These are phyloP conservation scores for Melanomma pulvis-pyrius DNA, from an alignment of 495 filamentous ascomycete genomes.

Conservation along the genomic window DNA sequence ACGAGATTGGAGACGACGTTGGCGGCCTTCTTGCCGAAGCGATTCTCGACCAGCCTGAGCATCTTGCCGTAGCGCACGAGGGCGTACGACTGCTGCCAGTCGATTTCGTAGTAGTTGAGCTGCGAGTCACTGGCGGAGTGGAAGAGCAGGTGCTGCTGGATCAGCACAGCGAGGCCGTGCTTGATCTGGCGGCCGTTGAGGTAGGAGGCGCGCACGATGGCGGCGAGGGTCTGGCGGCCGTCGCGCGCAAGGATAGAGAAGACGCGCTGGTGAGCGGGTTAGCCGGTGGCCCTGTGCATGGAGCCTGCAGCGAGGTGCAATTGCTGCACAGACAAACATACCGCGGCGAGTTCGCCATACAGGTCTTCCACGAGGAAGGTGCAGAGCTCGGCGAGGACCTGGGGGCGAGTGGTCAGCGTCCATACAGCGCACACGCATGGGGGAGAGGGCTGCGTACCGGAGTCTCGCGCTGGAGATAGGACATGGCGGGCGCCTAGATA, in stretches of 20 bases:
- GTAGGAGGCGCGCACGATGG: constrained; percentile 66
- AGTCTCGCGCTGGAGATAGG: constrained; percentile 27
- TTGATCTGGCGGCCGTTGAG: constrained; percentile 70
- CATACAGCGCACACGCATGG: constrained; percentile 17
- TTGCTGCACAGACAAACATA: constrained; percentile 55
- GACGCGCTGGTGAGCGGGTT: constrained; percentile 48
- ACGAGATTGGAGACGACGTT: constrained; percentile 74
- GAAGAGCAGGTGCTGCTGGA: constrained; percentile 84
- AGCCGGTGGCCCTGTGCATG: constrained; percentile 1
- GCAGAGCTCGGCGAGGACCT: constrained; percentile 72
- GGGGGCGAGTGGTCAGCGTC: constrained; percentile 17
- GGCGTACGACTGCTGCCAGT: constrained; percentile 72
- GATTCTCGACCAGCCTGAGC: constrained; percentile 69
- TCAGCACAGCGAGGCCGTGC: constrained; percentile 77
- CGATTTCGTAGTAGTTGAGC: constrained; percentile 77
- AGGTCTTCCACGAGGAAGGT: constrained; percentile 83
- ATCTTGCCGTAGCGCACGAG: constrained; percentile 81
- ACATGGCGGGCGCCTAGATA: constrained; percentile 20
- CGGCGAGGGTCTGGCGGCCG: constrained; percentile 73
- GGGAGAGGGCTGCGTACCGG: constrained; percentile 10
- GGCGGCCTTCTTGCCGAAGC: constrained; percentile 70
- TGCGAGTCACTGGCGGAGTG: constrained; percentile 69
- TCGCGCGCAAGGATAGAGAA: constrained; percentile 75
- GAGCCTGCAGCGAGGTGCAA: neutral
- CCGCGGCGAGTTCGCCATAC: constrained; percentile 86